Evolutionary conservation across 2,329 filamentous ascomycete species (phyloP), one percentile per base, ranked within the genome.

Genomic region (Gyromitra esculenta): DNA sequence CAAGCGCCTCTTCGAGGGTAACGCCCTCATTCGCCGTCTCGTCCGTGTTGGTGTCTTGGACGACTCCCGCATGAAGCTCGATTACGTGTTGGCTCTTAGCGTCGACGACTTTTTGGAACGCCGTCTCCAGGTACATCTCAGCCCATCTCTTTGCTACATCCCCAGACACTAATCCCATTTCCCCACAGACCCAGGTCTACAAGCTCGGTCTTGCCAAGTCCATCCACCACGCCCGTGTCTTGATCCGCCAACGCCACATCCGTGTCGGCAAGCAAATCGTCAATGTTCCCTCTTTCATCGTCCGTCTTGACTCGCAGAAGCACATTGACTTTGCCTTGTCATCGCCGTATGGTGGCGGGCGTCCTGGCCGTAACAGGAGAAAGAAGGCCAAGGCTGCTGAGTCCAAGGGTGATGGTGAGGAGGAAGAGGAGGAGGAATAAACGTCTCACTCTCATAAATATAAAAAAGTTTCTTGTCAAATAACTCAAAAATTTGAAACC

Each of bases 31-130:
- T 92, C 96, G 96, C 86, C 96, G 96, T 92, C 94, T 99, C 82
- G 96, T 99, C 82, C 96, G 96, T 86, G 94, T 98, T 86, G 96
- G 96, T 93, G 96, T 99, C 84, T 93, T 99, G 85, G 96, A 99
- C 86, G 96, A 99, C 90, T 94, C 94, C 86, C 96, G 96, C 91
- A 99, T 99, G 96, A 99, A 97, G 92, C 96, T 99, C 90, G 96
- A 99, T 97, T 97, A 99, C 92, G 96, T 99, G 85, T 89, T 99
- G 85, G 96, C 96, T 88, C 91, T 99, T 79, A 97, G 97, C 90
- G 92, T 96, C 84, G 96, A 99, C 88, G 96, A 99, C 88, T 99
- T 99, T 92, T 90, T 99, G 88, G 96, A 99, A 92, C 95, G 96
- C 84, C 94, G 96, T 87, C 78, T 80, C 56, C 79, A 80, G 73